These are phyloP conservation scores for Rubroboletus pulcherrimus DNA, from an alignment of 768 basidiomycete genomes.

Conservation along the genomic window DNA sequence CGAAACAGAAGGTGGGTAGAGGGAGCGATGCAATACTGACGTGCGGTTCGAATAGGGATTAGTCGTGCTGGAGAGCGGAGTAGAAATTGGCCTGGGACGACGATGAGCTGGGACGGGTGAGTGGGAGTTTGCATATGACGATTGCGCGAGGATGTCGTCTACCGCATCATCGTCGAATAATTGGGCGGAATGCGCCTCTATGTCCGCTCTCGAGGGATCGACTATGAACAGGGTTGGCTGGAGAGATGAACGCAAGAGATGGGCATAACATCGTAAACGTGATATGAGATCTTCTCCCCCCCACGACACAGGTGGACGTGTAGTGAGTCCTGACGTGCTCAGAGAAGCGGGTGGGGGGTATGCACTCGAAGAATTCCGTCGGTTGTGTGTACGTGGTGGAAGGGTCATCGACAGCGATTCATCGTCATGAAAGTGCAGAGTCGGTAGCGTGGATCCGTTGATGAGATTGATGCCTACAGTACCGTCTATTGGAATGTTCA, in stretches of 20 bases:
- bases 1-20: slow-evolving; percentile 51
- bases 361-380: slow-evolving; percentile 40
- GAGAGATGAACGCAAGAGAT: slow-evolving; percentile 80
- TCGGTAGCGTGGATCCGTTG: slow-evolving; percentile 80
- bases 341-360: slow-evolving; percentile 64
- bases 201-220: slow-evolving; percentile 89
- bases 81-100: slow-evolving; percentile 62
- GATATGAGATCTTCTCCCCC: slow-evolving; percentile 84
- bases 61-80: slow-evolving; percentile 29
- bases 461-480: slow-evolving; percentile 86
- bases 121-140: slow-evolving; percentile 70
- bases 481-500: slow-evolving; percentile 53
- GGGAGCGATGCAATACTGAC: slow-evolving; percentile 78
- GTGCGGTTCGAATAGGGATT: slow-evolving; percentile 64
- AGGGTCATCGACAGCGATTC: slow-evolving; percentile 79
- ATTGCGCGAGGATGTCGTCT: slow-evolving; percentile 80
- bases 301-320: slow-evolving; percentile 56
- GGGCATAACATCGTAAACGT: slow-evolving; percentile 71
- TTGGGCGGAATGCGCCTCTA: slow-evolving; percentile 85
- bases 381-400: slow-evolving; percentile 34
- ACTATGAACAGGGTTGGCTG: slow-evolving; percentile 85
- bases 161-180: slow-evolving; percentile 84
- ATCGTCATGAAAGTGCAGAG: slow-evolving; percentile 95
- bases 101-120: slow-evolving; percentile 85
- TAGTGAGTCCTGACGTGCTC: slow-evolving; percentile 39